phyloP scores from a whole-genome alignment of 202 grass and related monocot genomes.

The Setaria viridis region DNA sequence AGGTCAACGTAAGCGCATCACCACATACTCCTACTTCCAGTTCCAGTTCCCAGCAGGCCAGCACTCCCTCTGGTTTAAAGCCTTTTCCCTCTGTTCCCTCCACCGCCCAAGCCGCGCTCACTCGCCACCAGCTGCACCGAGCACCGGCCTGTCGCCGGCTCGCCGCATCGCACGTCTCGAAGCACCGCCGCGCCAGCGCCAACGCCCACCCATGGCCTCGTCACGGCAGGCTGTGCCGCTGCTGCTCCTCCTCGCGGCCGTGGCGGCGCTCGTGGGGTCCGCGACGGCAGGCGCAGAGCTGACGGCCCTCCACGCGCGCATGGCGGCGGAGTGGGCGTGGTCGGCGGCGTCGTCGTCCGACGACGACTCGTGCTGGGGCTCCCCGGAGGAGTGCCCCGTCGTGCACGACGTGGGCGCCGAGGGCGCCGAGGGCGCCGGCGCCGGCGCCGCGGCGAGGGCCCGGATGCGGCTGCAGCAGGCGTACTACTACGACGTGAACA shows the following conservation, averaged over 20 bases:
- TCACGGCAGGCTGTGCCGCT: not conserved
- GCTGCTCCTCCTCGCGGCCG: conserved; percentile 12
- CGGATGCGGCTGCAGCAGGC: conserved; percentile 19
- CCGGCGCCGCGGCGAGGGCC: not conserved
- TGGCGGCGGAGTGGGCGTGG: conserved; percentile 9
- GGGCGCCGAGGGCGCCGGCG: not conserved
- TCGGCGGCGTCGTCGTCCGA: not conserved
- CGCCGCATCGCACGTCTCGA: conserved; percentile 27
- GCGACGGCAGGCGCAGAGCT: not conserved
- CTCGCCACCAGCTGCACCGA: not conserved
- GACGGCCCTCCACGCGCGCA: not conserved
- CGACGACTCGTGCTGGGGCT: conserved; percentile 39
- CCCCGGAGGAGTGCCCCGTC: conserved; percentile 30
- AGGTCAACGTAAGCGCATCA: conserved; percentile 15
- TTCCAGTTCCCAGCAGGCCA: not conserved
- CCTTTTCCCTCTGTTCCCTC: conserved; percentile 12
- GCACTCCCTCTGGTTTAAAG: not conserved
- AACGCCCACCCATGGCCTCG: conserved; percentile 22
- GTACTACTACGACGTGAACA: conserved; percentile 3
- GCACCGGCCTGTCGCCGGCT: not conserved
- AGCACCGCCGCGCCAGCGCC: not conserved
- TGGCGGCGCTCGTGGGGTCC: not conserved
- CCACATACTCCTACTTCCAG: not conserved
- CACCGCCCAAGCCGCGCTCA: not conserved
- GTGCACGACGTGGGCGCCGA: not conserved